Percentiles rank a stretch among this genome's conserved stretches.
phyloP scores from a whole-genome alignment of 768 basidiomycete genomes.

The Mycena alexandri region DNA sequence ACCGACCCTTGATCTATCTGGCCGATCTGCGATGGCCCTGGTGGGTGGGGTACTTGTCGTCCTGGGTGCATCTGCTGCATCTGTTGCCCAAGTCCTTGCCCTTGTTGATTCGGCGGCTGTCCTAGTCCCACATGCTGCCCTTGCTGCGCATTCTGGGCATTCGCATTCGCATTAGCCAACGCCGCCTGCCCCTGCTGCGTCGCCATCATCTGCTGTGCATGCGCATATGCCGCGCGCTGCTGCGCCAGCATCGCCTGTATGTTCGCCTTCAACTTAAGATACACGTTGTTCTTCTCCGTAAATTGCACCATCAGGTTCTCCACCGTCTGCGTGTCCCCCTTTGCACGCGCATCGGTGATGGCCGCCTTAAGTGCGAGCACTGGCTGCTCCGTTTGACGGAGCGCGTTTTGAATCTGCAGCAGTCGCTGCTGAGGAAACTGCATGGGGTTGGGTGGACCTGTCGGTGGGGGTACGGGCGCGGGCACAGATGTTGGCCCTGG shows the following conservation, averaged over 20 bases:
- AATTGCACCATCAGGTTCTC: conserved; percentile 19
- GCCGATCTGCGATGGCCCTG: conserved; percentile 5
- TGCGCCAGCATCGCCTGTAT: conserved; percentile 14
- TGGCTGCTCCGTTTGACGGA: conserved; percentile 6
- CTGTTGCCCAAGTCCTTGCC: conserved; percentile 1
- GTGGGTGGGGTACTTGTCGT: neutral
- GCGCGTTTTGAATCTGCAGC: conserved; percentile 14
- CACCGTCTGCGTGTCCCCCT: conserved; percentile 19
- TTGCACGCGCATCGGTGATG: conserved; percentile 23
- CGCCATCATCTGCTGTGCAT: conserved; percentile 17
- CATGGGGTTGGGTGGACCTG: neutral
- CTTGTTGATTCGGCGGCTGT: neutral
- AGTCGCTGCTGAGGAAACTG: conserved; percentile 9
- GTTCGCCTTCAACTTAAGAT: conserved; percentile 12
- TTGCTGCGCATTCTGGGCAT: conserved; percentile 1
- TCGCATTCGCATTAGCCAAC: neutral
- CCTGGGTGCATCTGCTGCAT: conserved; percentile 1
- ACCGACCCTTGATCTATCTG: conserved; percentile 21
- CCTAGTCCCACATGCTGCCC: neutral
- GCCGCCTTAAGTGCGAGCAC: conserved; percentile 10
- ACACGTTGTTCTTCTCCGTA: conserved; percentile 27
- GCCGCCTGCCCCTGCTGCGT: conserved; percentile 12
- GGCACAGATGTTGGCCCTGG: neutral
- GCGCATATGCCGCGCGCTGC: conserved; percentile 19
- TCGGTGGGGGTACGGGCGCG: neutral